Base-by-base conservation (phyloP, 345 rosid genomes). In the Aquilaria sinensis region DNA sequence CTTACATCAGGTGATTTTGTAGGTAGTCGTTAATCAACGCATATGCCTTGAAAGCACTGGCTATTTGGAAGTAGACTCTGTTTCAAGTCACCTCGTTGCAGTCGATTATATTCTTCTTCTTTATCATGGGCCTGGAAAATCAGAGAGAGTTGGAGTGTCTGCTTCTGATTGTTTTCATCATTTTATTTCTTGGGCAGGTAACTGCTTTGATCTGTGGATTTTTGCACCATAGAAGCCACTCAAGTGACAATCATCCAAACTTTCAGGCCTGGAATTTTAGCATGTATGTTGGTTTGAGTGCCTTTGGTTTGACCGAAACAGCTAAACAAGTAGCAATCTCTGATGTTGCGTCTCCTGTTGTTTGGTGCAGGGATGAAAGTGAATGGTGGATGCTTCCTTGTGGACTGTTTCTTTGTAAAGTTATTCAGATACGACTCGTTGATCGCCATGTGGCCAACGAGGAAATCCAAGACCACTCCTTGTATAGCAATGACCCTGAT, bases 381-480 rank as follows among this genome's bases (percentile, higher is more conserved):
- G 98, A 85, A 70, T 92, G 96, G 98, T 92, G 98, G 98, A 75
- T 89, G 83, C 92, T 92, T 66, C 92, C 98, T 50, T 76, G 78
- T 4, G 96, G 95, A 53, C 74, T 89, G 74, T 37, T 82, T 48
- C 47, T 85, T 12, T 85, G 95, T 81, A 92, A 92, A 78, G 77
- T 85, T 46, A 49, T 92, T 58, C 96, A 87, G 66, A 85, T 90
- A 6, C 79, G 84, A 46, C 86, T 92, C 14, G 80, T 89, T 1
- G 84, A 87, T 81, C 80, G 79, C 76, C 98, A 89, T 56, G 83
- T 92, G 49, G 98, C 95, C 11, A 92, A 87, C 67, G 95, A 81
- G 58, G 98, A 92, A 79, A 89, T 89, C 64, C 96, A 92, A 79
- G 98, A 92, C 69, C 83, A 77, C 66, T 85, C 95, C 2, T 71